Evolutionary conservation across 2,329 filamentous ascomycete genomes (phyloP).

Genomic region (Falciphora oryzae): DNA sequence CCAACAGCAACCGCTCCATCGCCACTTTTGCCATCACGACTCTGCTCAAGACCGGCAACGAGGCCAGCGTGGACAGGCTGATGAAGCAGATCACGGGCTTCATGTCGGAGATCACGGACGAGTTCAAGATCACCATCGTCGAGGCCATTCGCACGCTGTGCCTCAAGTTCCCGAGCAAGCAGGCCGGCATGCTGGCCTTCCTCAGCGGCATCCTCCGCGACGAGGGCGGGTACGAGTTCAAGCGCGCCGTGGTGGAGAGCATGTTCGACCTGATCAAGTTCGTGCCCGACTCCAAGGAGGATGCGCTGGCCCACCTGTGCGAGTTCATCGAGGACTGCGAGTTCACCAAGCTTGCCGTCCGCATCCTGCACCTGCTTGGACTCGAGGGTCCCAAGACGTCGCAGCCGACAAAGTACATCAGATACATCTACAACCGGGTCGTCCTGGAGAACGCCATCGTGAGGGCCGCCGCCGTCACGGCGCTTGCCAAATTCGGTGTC

Average conservation of each 20-base stretch:
- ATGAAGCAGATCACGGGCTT: conserved; percentile 99
- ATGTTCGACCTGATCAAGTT: conserved; percentile 99
- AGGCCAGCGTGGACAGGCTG: conserved; percentile 89
- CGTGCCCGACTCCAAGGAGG: conserved; percentile 77
- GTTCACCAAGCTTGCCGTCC: conserved; percentile 94
- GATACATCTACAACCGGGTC: conserved; percentile 98
- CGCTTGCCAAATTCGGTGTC: conserved; percentile 93
- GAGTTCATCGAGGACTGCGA: conserved; percentile 99
- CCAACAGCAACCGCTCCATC: conserved; percentile 94
- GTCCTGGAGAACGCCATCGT: conserved; percentile 97
- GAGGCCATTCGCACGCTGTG: conserved; percentile 95
- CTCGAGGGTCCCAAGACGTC: conserved; percentile 92
- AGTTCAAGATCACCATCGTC: conserved; percentile 99
- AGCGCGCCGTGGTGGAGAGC: conserved; percentile 94
- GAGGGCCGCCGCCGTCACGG: conserved; percentile 89
- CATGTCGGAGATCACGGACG: conserved; percentile 98
- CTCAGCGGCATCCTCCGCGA: conserved; percentile 94
- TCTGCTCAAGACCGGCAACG: conserved; percentile 95
- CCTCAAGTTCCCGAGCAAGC: conserved; percentile 96
- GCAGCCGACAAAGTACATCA: conserved; percentile 96
- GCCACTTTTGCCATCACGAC: conserved; percentile 98
- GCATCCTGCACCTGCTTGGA: conserved; percentile 89
- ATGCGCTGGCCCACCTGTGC: conserved; percentile 88
- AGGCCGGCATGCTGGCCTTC: conserved; percentile 96
- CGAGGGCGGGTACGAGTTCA: conserved; percentile 97